These are phyloP conservation scores for Gentiana macrophylla DNA, from an alignment of 257 asterid genomes.

Conservation along the genomic window DNA sequence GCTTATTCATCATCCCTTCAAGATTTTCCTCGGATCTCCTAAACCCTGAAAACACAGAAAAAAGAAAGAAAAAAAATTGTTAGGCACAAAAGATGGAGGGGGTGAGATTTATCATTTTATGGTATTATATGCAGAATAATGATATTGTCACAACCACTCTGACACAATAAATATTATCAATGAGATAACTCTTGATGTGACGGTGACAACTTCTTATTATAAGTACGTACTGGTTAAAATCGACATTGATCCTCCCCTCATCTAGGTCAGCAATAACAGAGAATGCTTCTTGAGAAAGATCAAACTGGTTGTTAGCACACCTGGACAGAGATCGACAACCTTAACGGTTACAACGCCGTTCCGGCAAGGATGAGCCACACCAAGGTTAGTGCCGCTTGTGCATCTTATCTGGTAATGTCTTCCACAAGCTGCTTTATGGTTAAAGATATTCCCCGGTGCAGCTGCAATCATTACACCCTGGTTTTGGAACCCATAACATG, in stretches of 20 bases:
- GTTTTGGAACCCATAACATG: conserved; percentile 1
- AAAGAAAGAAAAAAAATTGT: no score
- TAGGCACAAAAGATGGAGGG: no score
- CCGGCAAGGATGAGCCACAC: background rate
- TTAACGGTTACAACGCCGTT: background rate
- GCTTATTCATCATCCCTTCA: no score
- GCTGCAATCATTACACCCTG: background rate
- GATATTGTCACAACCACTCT: no score
- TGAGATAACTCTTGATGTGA: no score
- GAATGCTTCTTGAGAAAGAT: conserved; percentile 1
- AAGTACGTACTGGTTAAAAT: background rate
- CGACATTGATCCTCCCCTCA: background rate
- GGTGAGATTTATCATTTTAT: no score
- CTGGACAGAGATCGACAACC: background rate
- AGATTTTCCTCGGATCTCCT: no score
- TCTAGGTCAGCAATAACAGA: background rate
- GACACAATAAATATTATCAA: no score
- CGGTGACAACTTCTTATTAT: no score
- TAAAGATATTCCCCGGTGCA: background rate
- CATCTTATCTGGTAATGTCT: background rate
- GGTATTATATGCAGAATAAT: no score
- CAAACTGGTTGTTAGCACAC: background rate
- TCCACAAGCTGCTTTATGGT: background rate
- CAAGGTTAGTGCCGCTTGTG: background rate
- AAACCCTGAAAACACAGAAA: no score